phyloP scores from a whole-genome alignment of 164 flowering plant genomes.

The Nelumbo lutea region DNA sequence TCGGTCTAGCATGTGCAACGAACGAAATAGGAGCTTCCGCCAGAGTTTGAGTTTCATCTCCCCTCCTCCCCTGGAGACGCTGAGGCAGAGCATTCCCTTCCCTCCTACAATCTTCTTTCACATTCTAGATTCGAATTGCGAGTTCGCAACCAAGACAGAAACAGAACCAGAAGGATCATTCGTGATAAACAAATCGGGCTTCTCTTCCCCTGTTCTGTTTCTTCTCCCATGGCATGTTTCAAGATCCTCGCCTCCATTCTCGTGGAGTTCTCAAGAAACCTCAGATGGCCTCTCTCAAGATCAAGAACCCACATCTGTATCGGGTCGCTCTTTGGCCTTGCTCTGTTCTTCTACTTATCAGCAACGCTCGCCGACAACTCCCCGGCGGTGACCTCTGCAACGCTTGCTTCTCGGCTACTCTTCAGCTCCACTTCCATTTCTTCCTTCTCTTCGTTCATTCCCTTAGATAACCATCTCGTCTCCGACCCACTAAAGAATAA shows the following conservation, averaged over 20 bases:
- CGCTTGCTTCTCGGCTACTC: constrained; percentile 19
- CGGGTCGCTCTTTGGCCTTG: constrained; percentile 9
- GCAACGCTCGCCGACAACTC: constrained; percentile 16
- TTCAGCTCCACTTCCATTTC: constrained; percentile 17
- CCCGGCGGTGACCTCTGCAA: constrained; percentile 13
- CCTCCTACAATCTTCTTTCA: no score
- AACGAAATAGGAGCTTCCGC: no score
- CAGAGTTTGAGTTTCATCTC: no score
- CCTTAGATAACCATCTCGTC: background rate
- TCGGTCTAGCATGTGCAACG: no score
- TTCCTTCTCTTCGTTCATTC: background rate
- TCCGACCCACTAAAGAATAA: background rate
- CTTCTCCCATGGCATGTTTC: background rate
- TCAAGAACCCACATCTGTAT: constrained; percentile 25
- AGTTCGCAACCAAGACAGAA: no score
- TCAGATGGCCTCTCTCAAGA: constrained; percentile 14
- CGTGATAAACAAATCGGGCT: no score
- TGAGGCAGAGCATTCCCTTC: no score
- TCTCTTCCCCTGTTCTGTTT: no score
- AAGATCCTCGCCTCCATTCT: constrained; percentile 18
- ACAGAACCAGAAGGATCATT: no score
- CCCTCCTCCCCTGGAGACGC: no score
- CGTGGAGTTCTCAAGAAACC: constrained; percentile 17
- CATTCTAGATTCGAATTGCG: no score
- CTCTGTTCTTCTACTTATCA: constrained; percentile 23